A percentile compares a stretch with the other conserved stretches of the same genome.
These are phyloP conservation scores for Phytomonas francai DNA, from an alignment of 208 protist species.

Conservation along the genomic window DNA sequence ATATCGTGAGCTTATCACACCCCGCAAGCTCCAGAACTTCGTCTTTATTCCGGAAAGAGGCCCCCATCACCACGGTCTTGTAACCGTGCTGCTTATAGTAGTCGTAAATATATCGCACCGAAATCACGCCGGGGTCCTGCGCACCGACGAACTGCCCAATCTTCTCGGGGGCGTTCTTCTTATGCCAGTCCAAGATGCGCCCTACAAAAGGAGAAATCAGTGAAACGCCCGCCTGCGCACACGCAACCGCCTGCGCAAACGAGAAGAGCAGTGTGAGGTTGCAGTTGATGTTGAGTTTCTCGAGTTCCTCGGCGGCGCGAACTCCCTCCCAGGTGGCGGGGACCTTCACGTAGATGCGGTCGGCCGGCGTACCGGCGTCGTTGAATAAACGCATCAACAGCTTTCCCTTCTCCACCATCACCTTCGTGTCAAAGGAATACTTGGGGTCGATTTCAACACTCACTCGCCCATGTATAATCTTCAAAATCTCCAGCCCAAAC, in stretches of 20 bases:
- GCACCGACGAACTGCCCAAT: slow-evolving; percentile 50
- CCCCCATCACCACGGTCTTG: slow-evolving; percentile 97
- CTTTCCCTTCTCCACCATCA: slow-evolving; percentile 89
- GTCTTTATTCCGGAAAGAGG: slow-evolving; percentile 93
- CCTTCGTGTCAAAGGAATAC: slow-evolving; percentile 94
- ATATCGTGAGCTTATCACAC: slow-evolving; percentile 96
- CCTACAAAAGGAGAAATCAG: slow-evolving; percentile 97
- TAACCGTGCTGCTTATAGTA: slow-evolving; percentile 98
- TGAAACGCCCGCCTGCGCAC: slow-evolving; percentile 91
- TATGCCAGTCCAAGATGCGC: slow-evolving; percentile 96
- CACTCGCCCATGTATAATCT: slow-evolving; percentile 95
- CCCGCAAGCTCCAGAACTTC: slow-evolving; percentile 93
- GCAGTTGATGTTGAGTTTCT: slow-evolving; percentile 94
- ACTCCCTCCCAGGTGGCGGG: slow-evolving; percentile 98
- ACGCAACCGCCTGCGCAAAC: slow-evolving; percentile 92
- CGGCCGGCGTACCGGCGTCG: slow-evolving; percentile 82
- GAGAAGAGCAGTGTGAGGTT: slow-evolving; percentile 98
- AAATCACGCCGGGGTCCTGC: slow-evolving; percentile 92
- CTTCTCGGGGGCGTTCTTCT: slow-evolving; percentile 49
- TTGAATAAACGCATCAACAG: slow-evolving; percentile 93
- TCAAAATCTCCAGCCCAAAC: slow-evolving; percentile 96
- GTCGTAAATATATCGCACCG: slow-evolving; percentile 94
- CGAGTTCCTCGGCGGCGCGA: slow-evolving; percentile 88
- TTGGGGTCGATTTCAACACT: slow-evolving; percentile 96
- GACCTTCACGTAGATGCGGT: slow-evolving; percentile 96